Base-by-base conservation (phyloP, 164 flowering plant genomes). In the Piper betle region DNA sequence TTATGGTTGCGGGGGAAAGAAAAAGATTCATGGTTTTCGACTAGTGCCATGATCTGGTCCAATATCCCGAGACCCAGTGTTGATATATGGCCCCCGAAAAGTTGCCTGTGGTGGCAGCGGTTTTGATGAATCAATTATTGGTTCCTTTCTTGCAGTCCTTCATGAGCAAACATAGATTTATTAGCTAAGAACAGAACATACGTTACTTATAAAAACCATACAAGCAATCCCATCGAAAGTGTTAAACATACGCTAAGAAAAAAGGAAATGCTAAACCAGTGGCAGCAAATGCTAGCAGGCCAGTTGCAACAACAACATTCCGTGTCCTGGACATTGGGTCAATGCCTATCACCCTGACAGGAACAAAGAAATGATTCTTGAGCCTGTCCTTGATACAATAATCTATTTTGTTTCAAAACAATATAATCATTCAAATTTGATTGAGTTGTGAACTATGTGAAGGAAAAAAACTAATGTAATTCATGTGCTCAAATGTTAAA, bases 81-180 rank as follows among this genome's bases (percentile, higher is more conserved):
- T 90, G 43, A 94, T 71, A 64, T 91, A 91, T 63, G 99, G 97
- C 53, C 99, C 96, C 66, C 96, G 80, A 40, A 84, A 88, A 55
- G 95, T 91, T 37, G 97, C 97, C 70, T 88, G 99, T 1, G 97
- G 96, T 20, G 97, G 95, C 25, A 94, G 72, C 2, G 96, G 83
- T 74, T 91, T 94, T 66, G 99, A 75, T 12, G 97, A 78, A 67
- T 94, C 96, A 50, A 93, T 90, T 38, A 88, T 80, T 52, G 97
- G 97, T 68, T 70, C 72, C 20, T 52, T 52, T 71, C 59, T 81
- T 16, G 84, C 72, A 42, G 92, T 81, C 75, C 91, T 91, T 72
- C 33, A 74, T 38, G 10, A 72, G 54, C 43, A 63, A 20, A 33
- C 11, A 12, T 39, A 43, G 15, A 16, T 4, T 10, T 10, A 46